Base-by-base conservation (phyloP, 176 grass and related monocot genomes). In the Puya raimondii region DNA sequence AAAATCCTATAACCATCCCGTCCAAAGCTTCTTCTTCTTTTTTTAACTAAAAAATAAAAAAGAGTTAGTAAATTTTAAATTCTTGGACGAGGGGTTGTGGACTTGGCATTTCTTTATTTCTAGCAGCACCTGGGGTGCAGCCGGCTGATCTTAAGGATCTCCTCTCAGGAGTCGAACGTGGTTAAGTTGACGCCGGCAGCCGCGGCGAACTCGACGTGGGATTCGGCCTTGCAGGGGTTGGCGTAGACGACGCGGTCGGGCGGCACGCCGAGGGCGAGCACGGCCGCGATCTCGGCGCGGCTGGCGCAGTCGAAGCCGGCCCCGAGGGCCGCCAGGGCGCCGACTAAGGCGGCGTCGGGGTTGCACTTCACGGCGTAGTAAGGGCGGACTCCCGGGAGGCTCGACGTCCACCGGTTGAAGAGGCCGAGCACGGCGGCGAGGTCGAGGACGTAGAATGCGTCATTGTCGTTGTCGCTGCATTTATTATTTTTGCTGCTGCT, bases 341-440 rank as follows among this genome's bases (percentile, higher is more conserved):
- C 78, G 18, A 85, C 53, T 0, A 85, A 1, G 1, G 68, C 53
- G 9, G 20, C 27, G 0, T 80, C 49, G 0, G 83, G 73, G 78
- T 80, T 85, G 78, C 83, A 85, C 78, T 85, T 85, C 68, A 85
- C 73, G 66, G 78, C 83, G 78, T 77, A 85, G 73, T 0, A 80
- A 49, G 78, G 83, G 2, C 68, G 73, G 42, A 76, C 73, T 29
- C 0, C 48, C 0, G 82, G 58, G 47, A 14, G 80, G 69, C 59
- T 81, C 78, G 20, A 77, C 73, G 16, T 76, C 57, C 21, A 0
- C n/a, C n/a, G n/a, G n/a, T n/a, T n/a, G n/a, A n/a, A n/a, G n/a
- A n/a, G n/a, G n/a, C n/a, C n/a, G n/a, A n/a, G n/a, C n/a, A n/a
- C n/a, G n/a, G n/a, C 12, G 29, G 63, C 73, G 10, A 85, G 73